These are phyloP conservation scores for Quercus alba DNA, from an alignment of 306 rosid species.

Conservation along the genomic window DNA sequence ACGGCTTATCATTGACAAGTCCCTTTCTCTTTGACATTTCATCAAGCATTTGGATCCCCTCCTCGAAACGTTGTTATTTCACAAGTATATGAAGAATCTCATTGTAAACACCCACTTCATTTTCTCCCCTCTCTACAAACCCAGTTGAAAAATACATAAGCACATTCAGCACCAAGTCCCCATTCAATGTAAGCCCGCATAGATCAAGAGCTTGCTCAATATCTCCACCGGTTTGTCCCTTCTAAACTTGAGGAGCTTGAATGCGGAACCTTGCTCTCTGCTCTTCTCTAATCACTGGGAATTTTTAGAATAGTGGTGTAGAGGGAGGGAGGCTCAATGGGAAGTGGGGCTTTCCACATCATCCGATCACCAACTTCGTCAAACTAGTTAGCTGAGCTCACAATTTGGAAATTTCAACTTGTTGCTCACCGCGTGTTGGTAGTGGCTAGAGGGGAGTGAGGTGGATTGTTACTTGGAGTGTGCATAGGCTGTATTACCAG, in stretches of 20 bases:
- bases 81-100: constrained; percentile 66
- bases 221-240: constrained; percentile 50
- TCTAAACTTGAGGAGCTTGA: constrained; percentile 38
- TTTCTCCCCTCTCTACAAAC: constrained; percentile 22
- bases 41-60: constrained; percentile 57
- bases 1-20: constrained; percentile 41
- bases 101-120: constrained; percentile 33
- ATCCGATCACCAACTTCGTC: no score
- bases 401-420: no score
- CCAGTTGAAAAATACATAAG: constrained; percentile 59
- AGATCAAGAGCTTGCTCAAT: constrained; percentile 53
- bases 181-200: constrained; percentile 30
- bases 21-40: constrained; percentile 57
- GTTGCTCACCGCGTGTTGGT: no score
- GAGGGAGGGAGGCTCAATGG: no score
- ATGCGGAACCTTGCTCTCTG: no score
- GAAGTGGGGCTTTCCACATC: no score
- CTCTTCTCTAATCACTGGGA: no score
- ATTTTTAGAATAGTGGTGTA: no score
- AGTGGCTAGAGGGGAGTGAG: no score
- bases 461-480: no score
- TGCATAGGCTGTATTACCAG: no score
- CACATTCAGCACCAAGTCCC: constrained; percentile 55
- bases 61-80: constrained; percentile 49
- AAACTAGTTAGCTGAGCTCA: no score